These are phyloP conservation scores for Septoria petroselini DNA, from an alignment of 2,329 filamentous ascomycete species.

Conservation along the genomic window DNA sequence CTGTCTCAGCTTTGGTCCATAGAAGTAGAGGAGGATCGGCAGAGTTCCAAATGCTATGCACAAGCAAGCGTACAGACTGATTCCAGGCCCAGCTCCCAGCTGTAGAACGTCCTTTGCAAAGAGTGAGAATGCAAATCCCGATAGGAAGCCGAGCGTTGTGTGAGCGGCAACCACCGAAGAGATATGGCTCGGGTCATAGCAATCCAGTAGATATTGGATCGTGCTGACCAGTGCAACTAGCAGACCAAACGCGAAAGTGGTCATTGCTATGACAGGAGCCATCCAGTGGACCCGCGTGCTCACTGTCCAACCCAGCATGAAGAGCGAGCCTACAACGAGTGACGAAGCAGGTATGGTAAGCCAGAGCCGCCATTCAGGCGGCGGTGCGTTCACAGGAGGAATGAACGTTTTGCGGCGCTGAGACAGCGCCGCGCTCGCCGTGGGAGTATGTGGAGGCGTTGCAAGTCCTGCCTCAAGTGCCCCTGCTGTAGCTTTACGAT, in stretches of 20 bases:
- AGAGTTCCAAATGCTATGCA: slow-evolving; percentile 4
- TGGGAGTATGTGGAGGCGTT: not conserved
- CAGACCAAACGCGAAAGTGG: slow-evolving; percentile 12
- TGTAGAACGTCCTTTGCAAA: slow-evolving; percentile 52
- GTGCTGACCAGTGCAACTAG: slow-evolving; percentile 32
- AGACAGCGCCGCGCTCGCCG: slow-evolving; percentile 2
- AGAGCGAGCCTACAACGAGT: slow-evolving; percentile 20
- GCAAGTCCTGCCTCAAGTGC: slow-evolving; percentile 12
- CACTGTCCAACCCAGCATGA: slow-evolving; percentile 36
- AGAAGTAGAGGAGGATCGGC: slow-evolving; percentile 5
- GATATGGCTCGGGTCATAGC: slow-evolving; percentile 51
- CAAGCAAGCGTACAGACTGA: slow-evolving; percentile 40
- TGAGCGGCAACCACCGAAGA: slow-evolving; percentile 58
- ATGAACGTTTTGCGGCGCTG: slow-evolving; percentile 12
- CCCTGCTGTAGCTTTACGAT: slow-evolving; percentile 14
- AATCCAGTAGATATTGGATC: slow-evolving; percentile 50
- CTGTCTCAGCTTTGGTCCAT: not conserved
- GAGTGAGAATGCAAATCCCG: slow-evolving; percentile 58
- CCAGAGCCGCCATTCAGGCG: slow-evolving; percentile 26
- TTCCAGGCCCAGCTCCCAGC: slow-evolving; percentile 41
- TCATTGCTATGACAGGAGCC: slow-evolving; percentile 48
- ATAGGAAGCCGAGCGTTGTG: slow-evolving; percentile 52
- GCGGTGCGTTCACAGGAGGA: slow-evolving; percentile 17
- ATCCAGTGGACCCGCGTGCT: slow-evolving; percentile 48
- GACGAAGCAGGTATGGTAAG: slow-evolving; percentile 23